phyloP scores from a whole-genome alignment of 1,139 yeast genomes.

The Suhomyces taliae region DNA sequence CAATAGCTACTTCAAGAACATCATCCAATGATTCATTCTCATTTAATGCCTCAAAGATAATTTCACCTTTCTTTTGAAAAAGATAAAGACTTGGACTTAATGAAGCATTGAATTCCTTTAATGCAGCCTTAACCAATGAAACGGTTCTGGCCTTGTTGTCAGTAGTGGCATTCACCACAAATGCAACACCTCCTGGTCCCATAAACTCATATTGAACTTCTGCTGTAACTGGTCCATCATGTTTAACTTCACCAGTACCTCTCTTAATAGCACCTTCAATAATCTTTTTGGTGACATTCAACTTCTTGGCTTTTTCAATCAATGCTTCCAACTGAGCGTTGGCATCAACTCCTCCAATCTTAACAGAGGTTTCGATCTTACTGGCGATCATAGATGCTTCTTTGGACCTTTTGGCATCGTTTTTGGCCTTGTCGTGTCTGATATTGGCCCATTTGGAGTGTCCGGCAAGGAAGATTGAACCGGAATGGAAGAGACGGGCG shows the following conservation, averaged over 20 bases:
- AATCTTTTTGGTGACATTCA: conserved; percentile 79
- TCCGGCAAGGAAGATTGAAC: conserved; percentile 46
- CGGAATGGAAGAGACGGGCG: conserved; percentile 16
- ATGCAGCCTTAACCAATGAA: conserved; percentile 70
- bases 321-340: conserved; percentile 75
- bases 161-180: conserved; percentile 81
- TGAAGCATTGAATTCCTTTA: conserved; percentile 68
- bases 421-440: conserved; percentile 90
- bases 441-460: conserved; percentile 97
- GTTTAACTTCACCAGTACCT: conserved; percentile 59
- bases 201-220: conserved; percentile 78
- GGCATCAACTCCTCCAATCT: conserved; percentile 52
- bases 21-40: conserved; percentile 53
- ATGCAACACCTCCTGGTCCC: conserved; percentile 90
- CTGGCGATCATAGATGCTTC: conserved; percentile 72
- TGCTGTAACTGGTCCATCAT: conserved; percentile 36
- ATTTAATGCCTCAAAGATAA: conserved; percentile 47
- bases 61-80: conserved; percentile 76
- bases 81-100: conserved; percentile 76
- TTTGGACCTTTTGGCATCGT: conserved; percentile 76
- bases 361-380: conserved; percentile 72
- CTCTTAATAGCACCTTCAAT: conserved; percentile 85
- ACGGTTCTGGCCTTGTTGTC: conserved; percentile 87
- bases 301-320: conserved; percentile 73
- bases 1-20: conserved; percentile 71